Conservation (phyloP, 352 stramenopile genomes). For the Phytopythium helicoides region DNA sequence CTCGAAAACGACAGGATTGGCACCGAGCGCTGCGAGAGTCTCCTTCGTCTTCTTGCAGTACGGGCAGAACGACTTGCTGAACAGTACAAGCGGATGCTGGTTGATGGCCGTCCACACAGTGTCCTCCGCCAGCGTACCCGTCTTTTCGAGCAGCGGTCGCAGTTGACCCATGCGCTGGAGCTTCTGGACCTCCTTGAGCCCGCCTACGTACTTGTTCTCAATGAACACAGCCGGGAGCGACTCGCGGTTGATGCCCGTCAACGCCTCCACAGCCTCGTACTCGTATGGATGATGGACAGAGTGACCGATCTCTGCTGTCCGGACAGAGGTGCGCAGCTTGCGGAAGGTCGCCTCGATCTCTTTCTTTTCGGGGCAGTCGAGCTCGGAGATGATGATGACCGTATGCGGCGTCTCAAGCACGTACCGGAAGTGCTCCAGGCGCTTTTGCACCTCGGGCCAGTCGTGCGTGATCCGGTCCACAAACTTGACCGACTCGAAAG, state of each 20-base stretch:
- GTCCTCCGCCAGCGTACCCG: conserved; percentile 63
- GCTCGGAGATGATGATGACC: conserved; percentile 94
- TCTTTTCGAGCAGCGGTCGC: conserved; percentile 79
- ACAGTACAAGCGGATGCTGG: conserved; percentile 71
- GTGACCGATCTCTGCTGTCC: conserved; percentile 59
- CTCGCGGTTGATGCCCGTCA: conserved; percentile 84
- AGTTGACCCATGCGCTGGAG: conserved; percentile 83
- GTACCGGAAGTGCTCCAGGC: conserved; percentile 72
- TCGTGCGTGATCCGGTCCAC: conserved; percentile 62
- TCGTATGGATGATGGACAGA: conserved; percentile 61
- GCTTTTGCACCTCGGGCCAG: conserved; percentile 43
- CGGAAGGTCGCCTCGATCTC: conserved; percentile 84
- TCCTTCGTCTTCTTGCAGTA: conserved; percentile 88
- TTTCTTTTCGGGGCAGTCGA: conserved; percentile 92
- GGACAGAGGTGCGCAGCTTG: conserved; percentile 57
- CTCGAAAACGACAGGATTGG: conserved; percentile 71
- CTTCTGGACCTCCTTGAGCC: conserved; percentile 92
- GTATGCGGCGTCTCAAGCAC: conserved; percentile 77
- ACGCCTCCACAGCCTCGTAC: conserved; percentile 68
- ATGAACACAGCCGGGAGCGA: conserved; percentile 97
- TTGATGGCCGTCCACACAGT: conserved; percentile 74
- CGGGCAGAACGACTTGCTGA: conserved; percentile 86
- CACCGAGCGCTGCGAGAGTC: conserved; percentile 51
- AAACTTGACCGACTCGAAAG: conserved; percentile 72
- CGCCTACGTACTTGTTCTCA: conserved; percentile 91